These are phyloP conservation scores for Trametes sp. DNA, from an alignment of 1,284 basidiomycete genomes.

Conservation along the genomic window DNA sequence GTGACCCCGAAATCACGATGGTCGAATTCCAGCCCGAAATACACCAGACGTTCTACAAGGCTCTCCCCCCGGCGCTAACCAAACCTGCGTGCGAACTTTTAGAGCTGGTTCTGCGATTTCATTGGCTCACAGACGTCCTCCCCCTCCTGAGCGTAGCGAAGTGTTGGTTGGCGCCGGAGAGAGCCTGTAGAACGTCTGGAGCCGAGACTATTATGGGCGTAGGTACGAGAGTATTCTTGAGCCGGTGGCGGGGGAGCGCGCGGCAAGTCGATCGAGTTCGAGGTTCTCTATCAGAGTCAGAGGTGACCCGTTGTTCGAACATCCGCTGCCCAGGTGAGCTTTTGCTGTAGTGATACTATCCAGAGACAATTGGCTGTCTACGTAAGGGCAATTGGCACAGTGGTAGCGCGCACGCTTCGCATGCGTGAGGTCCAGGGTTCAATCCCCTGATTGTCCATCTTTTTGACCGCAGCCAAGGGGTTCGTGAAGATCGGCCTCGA, in stretches of 20 bases:
- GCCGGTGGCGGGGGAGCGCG: too few relatives aligned
- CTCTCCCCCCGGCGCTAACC: neutral
- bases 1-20: slow-evolving; percentile 7
- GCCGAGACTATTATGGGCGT: slow-evolving; percentile 14
- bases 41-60: slow-evolving; percentile 7
- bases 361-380: too few relatives aligned
- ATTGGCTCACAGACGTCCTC: neutral
- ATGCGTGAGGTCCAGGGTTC: slow-evolving; percentile 30
- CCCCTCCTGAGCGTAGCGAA: neutral
- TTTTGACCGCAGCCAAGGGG: neutral
- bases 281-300: too few relatives aligned
- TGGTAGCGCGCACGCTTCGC: slow-evolving; percentile 30
- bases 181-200: slow-evolving; percentile 5
- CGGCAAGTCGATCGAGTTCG: too few relatives aligned
- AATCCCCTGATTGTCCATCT: slow-evolving; percentile 26
- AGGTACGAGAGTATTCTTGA: too few relatives aligned
- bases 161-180: too few relatives aligned
- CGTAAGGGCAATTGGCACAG: slow-evolving; percentile 27
- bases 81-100: neutral
- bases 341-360: too few relatives aligned
- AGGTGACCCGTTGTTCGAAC: too few relatives aligned
- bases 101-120: too few relatives aligned
- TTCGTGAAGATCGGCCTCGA: too few relatives aligned
- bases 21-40: neutral
- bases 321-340: too few relatives aligned